Conservation (phyloP, 176 grass and related monocot species). For the Panicum miliaceum region DNA sequence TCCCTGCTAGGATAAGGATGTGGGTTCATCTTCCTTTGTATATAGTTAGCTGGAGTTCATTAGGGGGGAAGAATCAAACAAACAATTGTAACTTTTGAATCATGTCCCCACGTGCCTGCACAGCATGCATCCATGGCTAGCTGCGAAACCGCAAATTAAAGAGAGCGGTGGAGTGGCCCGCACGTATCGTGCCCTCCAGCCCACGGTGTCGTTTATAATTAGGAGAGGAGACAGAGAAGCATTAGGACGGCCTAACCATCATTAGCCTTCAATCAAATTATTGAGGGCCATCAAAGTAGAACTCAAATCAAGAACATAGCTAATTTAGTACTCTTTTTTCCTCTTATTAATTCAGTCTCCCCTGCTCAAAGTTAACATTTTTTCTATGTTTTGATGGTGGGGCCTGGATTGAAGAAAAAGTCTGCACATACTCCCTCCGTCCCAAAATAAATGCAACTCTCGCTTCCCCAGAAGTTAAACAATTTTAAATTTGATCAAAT, state of each 20-base stretch:
- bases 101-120: conserved; percentile 52
- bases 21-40: conserved; percentile 31
- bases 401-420: not conserved
- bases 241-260: conserved; percentile 50
- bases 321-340: not conserved
- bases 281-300: conserved; percentile 19
- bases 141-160: conserved; percentile 35
- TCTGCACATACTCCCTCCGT: too few relatives aligned
- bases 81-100: conserved; percentile 51
- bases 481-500: too few relatives aligned
- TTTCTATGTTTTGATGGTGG: not conserved
- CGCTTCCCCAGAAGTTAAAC: too few relatives aligned
- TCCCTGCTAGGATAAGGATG: conserved; percentile 51
- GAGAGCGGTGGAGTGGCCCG: conserved; percentile 37
- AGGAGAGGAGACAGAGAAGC: conserved; percentile 31
- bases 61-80: conserved; percentile 40
- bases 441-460: too few relatives aligned
- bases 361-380: not conserved
- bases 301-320: not conserved
- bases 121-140: conserved; percentile 20
- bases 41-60: conserved; percentile 36
- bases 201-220: not conserved
- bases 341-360: not conserved
- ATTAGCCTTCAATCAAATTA: conserved; percentile 33
- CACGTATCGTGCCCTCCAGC: conserved; percentile 49